Conservation (phyloP, 2,329 filamentous ascomycete species). For the Monilinia aucupariae region DNA sequence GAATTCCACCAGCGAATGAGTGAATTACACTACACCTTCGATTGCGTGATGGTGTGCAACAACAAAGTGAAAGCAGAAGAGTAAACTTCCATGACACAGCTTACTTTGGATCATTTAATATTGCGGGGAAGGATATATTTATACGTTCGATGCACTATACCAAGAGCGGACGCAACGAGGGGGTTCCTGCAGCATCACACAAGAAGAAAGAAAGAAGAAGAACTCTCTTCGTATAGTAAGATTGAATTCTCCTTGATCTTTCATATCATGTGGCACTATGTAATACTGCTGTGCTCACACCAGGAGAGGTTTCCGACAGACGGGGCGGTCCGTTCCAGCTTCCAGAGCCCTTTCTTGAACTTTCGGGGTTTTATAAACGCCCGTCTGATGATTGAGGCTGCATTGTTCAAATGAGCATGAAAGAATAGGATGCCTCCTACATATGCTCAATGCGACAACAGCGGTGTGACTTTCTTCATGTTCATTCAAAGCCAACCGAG, state of each 20-base stretch:
- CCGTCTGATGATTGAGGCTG: background rate
- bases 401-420: background rate
- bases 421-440: background rate
- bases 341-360: background rate
- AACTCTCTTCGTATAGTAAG: background rate
- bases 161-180: background rate
- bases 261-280: slow-evolving; percentile 10
- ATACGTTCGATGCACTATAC: background rate
- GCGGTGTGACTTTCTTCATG: slow-evolving; percentile 2
- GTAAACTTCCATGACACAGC: background rate
- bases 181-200: slow-evolving; percentile 2
- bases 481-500: slow-evolving; percentile 11
- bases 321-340: background rate
- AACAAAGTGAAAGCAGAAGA: background rate
- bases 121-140: slow-evolving; percentile 7
- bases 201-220: background rate
- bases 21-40: slow-evolving; percentile 6
- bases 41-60: slow-evolving; percentile 9
- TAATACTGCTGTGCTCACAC: background rate
- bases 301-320: background rate
- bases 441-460: background rate
- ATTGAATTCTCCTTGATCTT: background rate
- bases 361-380: background rate
- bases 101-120: background rate
- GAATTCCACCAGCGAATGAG: background rate